phyloP scores from a whole-genome alignment of 2,329 filamentous ascomycete genomes.

The Pestalotiopsis sp. region DNA sequence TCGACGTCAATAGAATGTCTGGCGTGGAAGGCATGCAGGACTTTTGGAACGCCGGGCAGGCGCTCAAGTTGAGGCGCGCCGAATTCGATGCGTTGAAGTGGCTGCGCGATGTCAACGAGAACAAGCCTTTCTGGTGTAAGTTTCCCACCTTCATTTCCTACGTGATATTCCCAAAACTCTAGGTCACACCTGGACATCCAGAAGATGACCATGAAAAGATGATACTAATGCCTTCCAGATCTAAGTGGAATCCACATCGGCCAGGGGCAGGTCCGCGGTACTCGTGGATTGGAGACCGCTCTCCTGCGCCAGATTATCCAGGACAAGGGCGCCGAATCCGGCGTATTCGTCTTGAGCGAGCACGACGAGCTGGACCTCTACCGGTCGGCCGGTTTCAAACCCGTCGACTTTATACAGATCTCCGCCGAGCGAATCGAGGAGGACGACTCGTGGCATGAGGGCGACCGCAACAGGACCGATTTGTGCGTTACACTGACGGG shows the following conservation, averaged over 20 bases:
- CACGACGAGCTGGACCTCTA: background rate
- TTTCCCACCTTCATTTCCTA: background rate
- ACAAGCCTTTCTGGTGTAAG: background rate
- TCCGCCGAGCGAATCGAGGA: background rate
- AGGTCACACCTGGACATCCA: background rate
- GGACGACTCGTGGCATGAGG: background rate
- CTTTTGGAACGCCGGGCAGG: background rate
- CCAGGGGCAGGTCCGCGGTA: background rate
- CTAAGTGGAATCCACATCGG: background rate
- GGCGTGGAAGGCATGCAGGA: background rate
- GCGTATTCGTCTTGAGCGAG: background rate
- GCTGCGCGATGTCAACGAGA: background rate
- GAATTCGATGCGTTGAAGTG: background rate
- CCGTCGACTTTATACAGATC: background rate
- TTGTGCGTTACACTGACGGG: background rate
- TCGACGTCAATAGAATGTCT: background rate
- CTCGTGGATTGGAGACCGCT: background rate
- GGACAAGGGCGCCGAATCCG: background rate
- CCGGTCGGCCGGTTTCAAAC: background rate
- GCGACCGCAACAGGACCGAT: background rate
- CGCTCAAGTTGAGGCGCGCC: background rate
- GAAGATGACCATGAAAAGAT: background rate
- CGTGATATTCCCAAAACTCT: background rate
- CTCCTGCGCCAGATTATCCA: background rate
- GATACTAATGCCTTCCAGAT: background rate